A percentile compares a stretch with the other conserved stretches of the same genome.
phyloP scores from a whole-genome alignment of 164 flowering plant genomes.

The Stephania yunnanensis region DNA sequence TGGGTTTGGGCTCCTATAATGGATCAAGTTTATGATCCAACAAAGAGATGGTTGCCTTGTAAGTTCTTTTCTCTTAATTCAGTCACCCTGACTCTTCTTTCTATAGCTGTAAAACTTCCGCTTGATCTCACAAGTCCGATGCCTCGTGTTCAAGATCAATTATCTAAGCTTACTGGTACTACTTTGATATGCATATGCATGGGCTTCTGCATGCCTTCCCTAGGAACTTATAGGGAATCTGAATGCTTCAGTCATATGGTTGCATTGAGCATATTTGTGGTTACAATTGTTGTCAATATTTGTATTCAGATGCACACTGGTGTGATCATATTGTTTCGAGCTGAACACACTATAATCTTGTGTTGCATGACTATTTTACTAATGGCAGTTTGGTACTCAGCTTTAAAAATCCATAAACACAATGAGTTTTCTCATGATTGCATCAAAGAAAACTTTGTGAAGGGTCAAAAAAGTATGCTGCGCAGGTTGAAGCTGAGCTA shows the following conservation, averaged over 20 bases:
- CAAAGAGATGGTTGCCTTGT: conserved; percentile 13
- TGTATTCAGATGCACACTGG: conserved; percentile 10
- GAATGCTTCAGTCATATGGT: conserved; percentile 11
- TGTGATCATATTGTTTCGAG: conserved; percentile 5
- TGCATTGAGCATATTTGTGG: conserved; percentile 6
- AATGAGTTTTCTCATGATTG: background rate
- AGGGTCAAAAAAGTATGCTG: background rate
- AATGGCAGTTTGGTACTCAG: background rate
- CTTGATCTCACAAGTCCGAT: conserved; percentile 9
- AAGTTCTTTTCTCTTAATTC: conserved; percentile 5
- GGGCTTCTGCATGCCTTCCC: conserved; percentile 7
- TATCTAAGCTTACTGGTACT: conserved; percentile 15
- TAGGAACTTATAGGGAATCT: background rate
- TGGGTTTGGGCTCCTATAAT: too few species aligned
- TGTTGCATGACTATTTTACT: conserved; percentile 8
- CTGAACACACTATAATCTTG: conserved; percentile 5
- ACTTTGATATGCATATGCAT: conserved; percentile 5
- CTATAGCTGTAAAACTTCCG: background rate
- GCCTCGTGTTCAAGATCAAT: conserved; percentile 6
- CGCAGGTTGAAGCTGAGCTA: background rate
- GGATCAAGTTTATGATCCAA: too few species aligned
- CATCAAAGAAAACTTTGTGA: background rate
- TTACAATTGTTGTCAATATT: conserved; percentile 8
- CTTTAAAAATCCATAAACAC: background rate
- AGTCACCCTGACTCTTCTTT: conserved; percentile 6